These are phyloP conservation scores for Silene vulgaris DNA, from an alignment of 179 eudicot species.

Conservation along the genomic window DNA sequence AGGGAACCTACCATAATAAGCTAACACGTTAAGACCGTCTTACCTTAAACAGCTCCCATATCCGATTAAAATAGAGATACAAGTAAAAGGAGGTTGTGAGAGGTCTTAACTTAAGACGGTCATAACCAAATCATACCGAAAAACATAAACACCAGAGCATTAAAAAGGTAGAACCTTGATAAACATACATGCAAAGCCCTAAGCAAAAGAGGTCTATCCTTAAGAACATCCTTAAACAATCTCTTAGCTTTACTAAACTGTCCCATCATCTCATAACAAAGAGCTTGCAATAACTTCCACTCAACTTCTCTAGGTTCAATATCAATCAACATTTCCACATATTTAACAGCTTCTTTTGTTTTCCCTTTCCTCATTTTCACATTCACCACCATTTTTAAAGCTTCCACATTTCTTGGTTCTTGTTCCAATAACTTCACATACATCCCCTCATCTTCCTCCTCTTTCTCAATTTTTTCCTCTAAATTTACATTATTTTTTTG, in stretches of 20 bases:
- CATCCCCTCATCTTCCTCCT: slow-evolving; percentile 46
- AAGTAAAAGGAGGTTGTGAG: no score
- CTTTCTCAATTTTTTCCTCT: slow-evolving; percentile 26
- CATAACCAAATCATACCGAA: no score
- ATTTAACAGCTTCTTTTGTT: slow-evolving; percentile 56
- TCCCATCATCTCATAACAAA: slow-evolving; percentile 84
- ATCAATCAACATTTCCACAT: slow-evolving; percentile 72
- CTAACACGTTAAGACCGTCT: no score
- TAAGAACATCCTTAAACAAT: slow-evolving; percentile 58
- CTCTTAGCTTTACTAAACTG: slow-evolving; percentile 59
- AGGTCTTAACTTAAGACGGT: no score
- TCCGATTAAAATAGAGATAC: no score
- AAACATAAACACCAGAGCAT: not conserved
- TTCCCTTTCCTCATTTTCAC: slow-evolving; percentile 72
- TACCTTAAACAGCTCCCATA: no score
- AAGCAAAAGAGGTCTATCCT: slow-evolving; percentile 59
- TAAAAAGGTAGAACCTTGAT: not conserved
- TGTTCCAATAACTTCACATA: slow-evolving; percentile 50
- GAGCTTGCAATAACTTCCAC: slow-evolving; percentile 90
- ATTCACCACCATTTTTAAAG: slow-evolving; percentile 61
- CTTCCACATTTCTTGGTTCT: slow-evolving; percentile 62
- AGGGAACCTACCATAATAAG: no score
- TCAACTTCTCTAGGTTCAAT: slow-evolving; percentile 69
- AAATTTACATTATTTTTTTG: slow-evolving; percentile 28
- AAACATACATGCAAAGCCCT: slow-evolving; percentile 89